Percentiles rank a stretch among this genome's conserved stretches.
phyloP scores from a whole-genome alignment of 306 rosid genomes.

The Adenanthera pavonina region DNA sequence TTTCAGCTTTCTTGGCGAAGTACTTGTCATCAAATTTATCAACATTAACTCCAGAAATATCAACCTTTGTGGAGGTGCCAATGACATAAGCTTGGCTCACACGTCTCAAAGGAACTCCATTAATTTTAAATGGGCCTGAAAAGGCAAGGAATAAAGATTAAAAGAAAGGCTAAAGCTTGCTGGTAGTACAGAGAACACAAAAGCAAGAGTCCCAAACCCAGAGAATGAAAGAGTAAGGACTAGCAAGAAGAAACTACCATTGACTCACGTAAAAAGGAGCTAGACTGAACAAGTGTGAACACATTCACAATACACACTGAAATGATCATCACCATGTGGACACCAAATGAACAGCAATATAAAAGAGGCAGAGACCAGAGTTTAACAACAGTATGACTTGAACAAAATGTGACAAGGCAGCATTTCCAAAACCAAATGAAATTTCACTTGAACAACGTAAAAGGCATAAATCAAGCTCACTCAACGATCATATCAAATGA shows the following conservation, averaged over 20 bases:
- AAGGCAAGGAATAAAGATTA: neutral
- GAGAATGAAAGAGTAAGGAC: neutral
- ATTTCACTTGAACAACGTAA: neutral
- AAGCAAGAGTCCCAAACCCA: neutral
- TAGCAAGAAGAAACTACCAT: neutral
- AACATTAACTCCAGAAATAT: conserved; percentile 57
- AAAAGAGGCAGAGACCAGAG: neutral
- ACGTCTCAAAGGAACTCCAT: conserved; percentile 79
- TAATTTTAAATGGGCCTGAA: conserved; percentile 70
- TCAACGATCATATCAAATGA: neutral
- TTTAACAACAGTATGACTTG: neutral
- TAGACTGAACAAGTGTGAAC: neutral
- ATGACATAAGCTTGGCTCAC: conserved; percentile 70
- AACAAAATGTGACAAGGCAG: neutral
- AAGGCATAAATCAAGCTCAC: neutral
- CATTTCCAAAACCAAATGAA: neutral
- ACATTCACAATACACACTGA: neutral
- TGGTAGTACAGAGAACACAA: neutral
- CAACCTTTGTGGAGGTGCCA: conserved; percentile 72
- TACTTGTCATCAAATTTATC: conserved; percentile 70
- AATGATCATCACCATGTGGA: neutral
- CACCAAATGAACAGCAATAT: neutral
- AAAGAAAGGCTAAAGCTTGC: neutral
- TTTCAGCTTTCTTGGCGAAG: conserved; percentile 56
- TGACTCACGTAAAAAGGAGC: neutral